These are phyloP conservation scores for Pseudocercospora fuligena DNA, from an alignment of 2,329 filamentous ascomycete genomes.

Conservation along the genomic window DNA sequence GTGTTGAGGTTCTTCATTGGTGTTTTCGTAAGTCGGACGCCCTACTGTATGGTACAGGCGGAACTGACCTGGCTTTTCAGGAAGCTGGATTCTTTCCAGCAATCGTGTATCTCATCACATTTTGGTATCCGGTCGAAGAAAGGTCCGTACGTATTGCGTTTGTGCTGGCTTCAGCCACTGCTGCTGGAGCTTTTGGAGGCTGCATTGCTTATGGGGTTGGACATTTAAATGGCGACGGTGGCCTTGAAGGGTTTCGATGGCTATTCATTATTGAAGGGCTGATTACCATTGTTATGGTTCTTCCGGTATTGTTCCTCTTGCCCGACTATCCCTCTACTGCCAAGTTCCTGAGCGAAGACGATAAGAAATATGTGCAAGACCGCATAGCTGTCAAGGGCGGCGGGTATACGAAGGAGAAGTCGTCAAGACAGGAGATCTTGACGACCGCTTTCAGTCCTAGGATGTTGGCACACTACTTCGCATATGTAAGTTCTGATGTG, in stretches of 20 bases:
- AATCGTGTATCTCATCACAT: slow-evolving; percentile 41
- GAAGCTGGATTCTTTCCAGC: slow-evolving; percentile 43
- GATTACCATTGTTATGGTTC: slow-evolving; percentile 33
- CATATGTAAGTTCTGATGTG: slow-evolving; percentile 31
- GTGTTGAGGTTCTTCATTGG: slow-evolving; percentile 45
- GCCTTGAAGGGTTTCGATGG: slow-evolving; percentile 53
- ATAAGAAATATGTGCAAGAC: slow-evolving; percentile 36
- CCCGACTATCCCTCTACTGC: slow-evolving; percentile 39
- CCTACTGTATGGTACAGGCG: not conserved
- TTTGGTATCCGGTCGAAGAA: slow-evolving; percentile 63
- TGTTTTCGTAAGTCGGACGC: slow-evolving; percentile 43
- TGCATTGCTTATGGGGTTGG: slow-evolving; percentile 67
- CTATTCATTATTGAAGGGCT: slow-evolving; percentile 40
- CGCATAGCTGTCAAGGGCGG: slow-evolving; percentile 41
- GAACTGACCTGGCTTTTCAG: not conserved
- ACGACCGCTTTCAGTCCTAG: slow-evolving; percentile 44
- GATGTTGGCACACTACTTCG: slow-evolving; percentile 46
- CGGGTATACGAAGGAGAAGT: slow-evolving; percentile 45
- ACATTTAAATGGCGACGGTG: slow-evolving; percentile 50
- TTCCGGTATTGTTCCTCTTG: slow-evolving; percentile 35
- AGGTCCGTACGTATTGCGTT: slow-evolving; percentile 63
- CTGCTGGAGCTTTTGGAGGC: slow-evolving; percentile 59
- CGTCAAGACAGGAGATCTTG: slow-evolving; percentile 43
- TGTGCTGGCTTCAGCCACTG: slow-evolving; percentile 60
- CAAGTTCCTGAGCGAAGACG: slow-evolving; percentile 35